These are phyloP conservation scores for Plasmopara viticola DNA, from an alignment of 352 stramenopile species.

Conservation along the genomic window DNA sequence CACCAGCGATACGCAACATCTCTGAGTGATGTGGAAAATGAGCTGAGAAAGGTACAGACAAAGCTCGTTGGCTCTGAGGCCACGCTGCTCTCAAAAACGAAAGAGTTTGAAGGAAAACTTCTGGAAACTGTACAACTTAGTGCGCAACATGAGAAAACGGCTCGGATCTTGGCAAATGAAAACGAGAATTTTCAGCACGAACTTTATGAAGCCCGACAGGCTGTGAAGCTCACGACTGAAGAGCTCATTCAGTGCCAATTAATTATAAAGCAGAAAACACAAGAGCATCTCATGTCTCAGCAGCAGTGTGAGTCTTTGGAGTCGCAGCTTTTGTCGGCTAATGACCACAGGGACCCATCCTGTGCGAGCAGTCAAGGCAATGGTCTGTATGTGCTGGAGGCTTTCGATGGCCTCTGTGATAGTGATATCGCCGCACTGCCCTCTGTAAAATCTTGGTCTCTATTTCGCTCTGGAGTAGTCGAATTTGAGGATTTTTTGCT, in stretches of 20 bases:
- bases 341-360: conserved; percentile 9
- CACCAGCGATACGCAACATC: conserved; percentile 4
- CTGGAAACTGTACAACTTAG: conserved; percentile 1
- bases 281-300: conserved; percentile 7
- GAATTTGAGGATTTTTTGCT: conserved; percentile 36
- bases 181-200: conserved; percentile 18
- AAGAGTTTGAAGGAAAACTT: conserved; percentile 5
- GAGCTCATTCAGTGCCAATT: conserved; percentile 14
- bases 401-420: conserved; percentile 16
- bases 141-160: conserved; percentile 12
- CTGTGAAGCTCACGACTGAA: conserved; percentile 8
- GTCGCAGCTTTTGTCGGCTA: conserved; percentile 16
- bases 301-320: conserved; percentile 17
- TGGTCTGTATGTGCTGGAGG: conserved; percentile 4
- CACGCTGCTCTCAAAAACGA: background rate
- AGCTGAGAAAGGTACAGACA: conserved; percentile 2
- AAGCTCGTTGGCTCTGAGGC: conserved; percentile 4
- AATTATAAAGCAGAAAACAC: conserved; percentile 10
- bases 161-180: conserved; percentile 7
- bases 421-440: conserved; percentile 11
- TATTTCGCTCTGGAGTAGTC: conserved; percentile 15
- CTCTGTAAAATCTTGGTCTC: conserved; percentile 9
- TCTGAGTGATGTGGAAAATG: conserved; percentile 6
- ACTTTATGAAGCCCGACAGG: conserved; percentile 10
- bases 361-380: background rate